Evolutionary conservation across 306 rosid species (phyloP).

Genomic region (Prunus persica): Prunus_persica_NCBIv2 NC_034011.1:6577001-6577500

Average conservation of each 20-base stretch:
- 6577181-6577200: conserved; percentile 58
- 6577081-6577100: not conserved
- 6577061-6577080: not conserved
- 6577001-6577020: conserved; percentile 38
- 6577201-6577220: conserved; percentile 16
- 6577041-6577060: conserved; percentile 3
- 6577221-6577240: not conserved
- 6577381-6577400: not conserved
- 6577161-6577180: conserved; percentile 22
- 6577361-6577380: not conserved
- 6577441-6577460: not conserved
- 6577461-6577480: not conserved
- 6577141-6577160: conserved; percentile 43
- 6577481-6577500: not conserved
- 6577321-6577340: not conserved
- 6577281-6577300: not conserved
- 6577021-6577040: too few species aligned
- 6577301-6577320: not conserved
- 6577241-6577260: not conserved
- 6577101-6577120: conserved; percentile 58
- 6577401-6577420: not conserved
- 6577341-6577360: not conserved
- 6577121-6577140: conserved; percentile 49
- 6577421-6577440: not conserved
- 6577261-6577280: not conserved